Evolutionary conservation across 305 asterid species (phyloP).

Genomic region (Nicotiana rustica): DNA sequence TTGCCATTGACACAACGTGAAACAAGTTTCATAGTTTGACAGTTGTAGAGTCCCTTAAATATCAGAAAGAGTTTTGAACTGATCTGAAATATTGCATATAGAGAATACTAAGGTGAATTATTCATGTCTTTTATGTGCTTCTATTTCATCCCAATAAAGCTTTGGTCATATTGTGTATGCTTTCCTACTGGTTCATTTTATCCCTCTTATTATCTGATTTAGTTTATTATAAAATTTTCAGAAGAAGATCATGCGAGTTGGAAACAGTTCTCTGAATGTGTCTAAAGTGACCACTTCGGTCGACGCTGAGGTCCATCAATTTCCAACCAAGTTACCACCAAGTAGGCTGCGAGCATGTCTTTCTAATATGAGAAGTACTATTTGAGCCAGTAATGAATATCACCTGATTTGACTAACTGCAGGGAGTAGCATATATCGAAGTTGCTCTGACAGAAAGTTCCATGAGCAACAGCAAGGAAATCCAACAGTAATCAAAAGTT

Average conservation of each 20-base stretch:
- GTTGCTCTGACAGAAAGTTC: slow-evolving; percentile 11
- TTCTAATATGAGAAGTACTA: slow-evolving; percentile 6
- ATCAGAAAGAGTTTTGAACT: neutral
- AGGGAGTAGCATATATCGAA: slow-evolving; percentile 14
- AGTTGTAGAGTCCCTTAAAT: slow-evolving; percentile 3
- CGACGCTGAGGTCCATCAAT: slow-evolving; percentile 1
- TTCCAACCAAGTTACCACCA: slow-evolving; percentile 35
- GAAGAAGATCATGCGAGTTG: slow-evolving; percentile 34
- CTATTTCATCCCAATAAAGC: neutral
- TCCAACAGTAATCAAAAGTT: neutral
- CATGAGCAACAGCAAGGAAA: slow-evolving; percentile 21
- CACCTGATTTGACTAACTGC: slow-evolving; percentile 14
- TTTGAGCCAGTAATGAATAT: slow-evolving; percentile 3
- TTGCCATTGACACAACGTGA: neutral
- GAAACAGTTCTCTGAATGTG: slow-evolving; percentile 27
- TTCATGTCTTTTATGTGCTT: slow-evolving; percentile 27
- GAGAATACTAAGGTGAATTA: slow-evolving; percentile 19
- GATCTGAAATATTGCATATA: slow-evolving; percentile 4
- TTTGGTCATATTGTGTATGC: neutral
- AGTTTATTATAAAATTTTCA: slow-evolving; percentile 30
- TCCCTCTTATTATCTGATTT: slow-evolving; percentile 16
- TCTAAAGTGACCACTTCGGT: slow-evolving; percentile 32
- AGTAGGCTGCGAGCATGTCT: slow-evolving; percentile 23
- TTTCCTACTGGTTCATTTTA: slow-evolving; percentile 19
- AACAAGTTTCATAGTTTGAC: neutral